A percentile compares a stretch with the other conserved stretches of the same genome.
Conservation (phyloP, 176 grass and related monocot species). For the Lolium perenne region DNA sequence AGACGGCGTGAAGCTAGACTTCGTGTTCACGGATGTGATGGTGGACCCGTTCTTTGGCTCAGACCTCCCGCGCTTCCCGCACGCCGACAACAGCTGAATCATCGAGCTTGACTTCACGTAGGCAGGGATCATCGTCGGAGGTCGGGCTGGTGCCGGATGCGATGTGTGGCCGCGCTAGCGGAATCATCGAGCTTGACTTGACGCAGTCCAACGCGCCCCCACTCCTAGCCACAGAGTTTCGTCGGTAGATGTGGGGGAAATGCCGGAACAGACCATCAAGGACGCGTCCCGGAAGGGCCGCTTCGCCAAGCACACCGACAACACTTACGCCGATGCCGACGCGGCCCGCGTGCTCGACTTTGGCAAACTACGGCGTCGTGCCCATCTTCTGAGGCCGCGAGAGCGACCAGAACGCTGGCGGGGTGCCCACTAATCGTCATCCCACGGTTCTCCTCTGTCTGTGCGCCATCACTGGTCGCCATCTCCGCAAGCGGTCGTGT, state of each 20-base stretch:
- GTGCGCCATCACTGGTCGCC: too few species aligned
- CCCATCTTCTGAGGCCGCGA: constrained; percentile 57
- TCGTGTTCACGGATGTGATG: constrained; percentile 56
- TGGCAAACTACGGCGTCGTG: constrained; percentile 65
- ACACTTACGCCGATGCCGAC: not conserved
- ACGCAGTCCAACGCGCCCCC: constrained; percentile 43
- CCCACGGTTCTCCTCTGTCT: too few species aligned
- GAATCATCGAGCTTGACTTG: constrained; percentile 57
- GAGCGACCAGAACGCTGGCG: too few species aligned
- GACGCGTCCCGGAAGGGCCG: constrained; percentile 90
- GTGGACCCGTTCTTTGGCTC: constrained; percentile 67
- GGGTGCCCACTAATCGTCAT: not conserved
- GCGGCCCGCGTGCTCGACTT: constrained; percentile 57
- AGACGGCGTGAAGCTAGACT: constrained; percentile 52
- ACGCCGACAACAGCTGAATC: constrained; percentile 46
- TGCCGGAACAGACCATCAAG: constrained; percentile 70
- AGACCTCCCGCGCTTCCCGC: constrained; percentile 45
- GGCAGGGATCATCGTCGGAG: constrained; percentile 75
- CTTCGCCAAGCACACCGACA: constrained; percentile 74
- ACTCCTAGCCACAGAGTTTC: constrained; percentile 49
- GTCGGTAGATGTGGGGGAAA: not conserved
- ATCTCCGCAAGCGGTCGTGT: too few species aligned
- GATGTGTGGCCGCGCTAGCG: constrained; percentile 36
- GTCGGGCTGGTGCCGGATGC: constrained; percentile 75
- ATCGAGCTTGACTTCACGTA: not conserved